A percentile compares a stretch with the other conserved stretches of the same genome.
Evolutionary conservation across 306 rosid genomes (phyloP).

Genomic region (Albizia julibrissin): DNA sequence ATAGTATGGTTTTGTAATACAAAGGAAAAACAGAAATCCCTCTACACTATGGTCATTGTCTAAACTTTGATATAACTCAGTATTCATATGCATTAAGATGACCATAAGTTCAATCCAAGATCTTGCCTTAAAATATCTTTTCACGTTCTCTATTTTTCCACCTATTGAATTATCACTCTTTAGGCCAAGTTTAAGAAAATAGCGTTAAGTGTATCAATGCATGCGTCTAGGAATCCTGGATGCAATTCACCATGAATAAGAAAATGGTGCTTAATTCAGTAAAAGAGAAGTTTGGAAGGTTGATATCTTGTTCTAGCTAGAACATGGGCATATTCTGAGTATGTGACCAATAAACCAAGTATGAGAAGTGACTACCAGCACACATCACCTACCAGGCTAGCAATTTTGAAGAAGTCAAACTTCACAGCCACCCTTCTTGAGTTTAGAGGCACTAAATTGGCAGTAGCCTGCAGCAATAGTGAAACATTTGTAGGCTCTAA

Average conservation of each 20-base stretch:
- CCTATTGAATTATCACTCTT: background rate
- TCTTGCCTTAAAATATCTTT: background rate
- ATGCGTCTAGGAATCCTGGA: background rate
- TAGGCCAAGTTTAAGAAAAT: background rate
- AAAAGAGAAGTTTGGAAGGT: background rate
- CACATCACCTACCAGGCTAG: slow-evolving; percentile 58
- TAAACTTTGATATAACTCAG: background rate
- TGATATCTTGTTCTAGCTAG: background rate
- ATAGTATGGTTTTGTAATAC: background rate
- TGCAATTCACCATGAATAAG: slow-evolving; percentile 16
- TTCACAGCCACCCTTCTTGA: slow-evolving; percentile 82
- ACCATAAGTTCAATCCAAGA: slow-evolving; percentile 9
- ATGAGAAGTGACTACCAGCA: slow-evolving; percentile 21
- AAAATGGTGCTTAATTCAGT: background rate
- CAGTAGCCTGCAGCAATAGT: slow-evolving; percentile 69
- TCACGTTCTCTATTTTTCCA: background rate
- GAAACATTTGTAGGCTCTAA: slow-evolving; percentile 8
- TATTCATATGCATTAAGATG: background rate
- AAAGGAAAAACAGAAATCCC: background rate
- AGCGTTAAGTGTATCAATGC: slow-evolving; percentile 8
- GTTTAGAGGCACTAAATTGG: slow-evolving; percentile 81
- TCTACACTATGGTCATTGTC: background rate
- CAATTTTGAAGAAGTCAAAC: slow-evolving; percentile 83
- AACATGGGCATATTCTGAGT: background rate
- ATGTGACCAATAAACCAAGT: background rate